These are phyloP conservation scores for Striga asiatica DNA, from an alignment of 257 asterid species.

Conservation along the genomic window DNA sequence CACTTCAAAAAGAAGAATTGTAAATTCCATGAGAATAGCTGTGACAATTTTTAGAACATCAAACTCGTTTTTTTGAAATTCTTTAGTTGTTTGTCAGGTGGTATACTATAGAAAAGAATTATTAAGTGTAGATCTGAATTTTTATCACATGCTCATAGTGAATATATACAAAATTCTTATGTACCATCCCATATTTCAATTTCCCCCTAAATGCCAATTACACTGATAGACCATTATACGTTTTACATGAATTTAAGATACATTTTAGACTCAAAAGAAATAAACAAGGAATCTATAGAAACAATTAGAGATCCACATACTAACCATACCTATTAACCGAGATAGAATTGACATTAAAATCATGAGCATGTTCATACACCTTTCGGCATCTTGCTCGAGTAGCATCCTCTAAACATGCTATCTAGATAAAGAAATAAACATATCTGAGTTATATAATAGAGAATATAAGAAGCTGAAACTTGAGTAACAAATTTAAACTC, in stretches of 20 bases:
- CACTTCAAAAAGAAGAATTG: slow-evolving; percentile 39
- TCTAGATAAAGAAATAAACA: slow-evolving; percentile 25
- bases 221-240: background rate
- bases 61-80: slow-evolving; percentile 3
- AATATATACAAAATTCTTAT: background rate
- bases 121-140: background rate
- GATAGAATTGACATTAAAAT: slow-evolving; percentile 58
- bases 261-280: no score
- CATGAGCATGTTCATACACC: slow-evolving; percentile 67
- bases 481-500: slow-evolving; percentile 9
- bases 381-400: slow-evolving; percentile 47
- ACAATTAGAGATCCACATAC: no score
- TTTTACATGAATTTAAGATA: no score
- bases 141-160: no score
- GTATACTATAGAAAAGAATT: background rate
- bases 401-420: slow-evolving; percentile 34
- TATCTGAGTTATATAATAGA: slow-evolving; percentile 8
- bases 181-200: background rate
- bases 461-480: background rate
- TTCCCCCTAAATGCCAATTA: background rate
- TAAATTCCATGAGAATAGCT: background rate
- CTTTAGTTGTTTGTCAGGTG: background rate
- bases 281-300: no score
- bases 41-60: slow-evolving; percentile 5
- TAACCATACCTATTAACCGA: slow-evolving; percentile 52